These are phyloP conservation scores for Penicillium robsamsonii DNA, from an alignment of 495 filamentous ascomycete species.

Conservation along the genomic window DNA sequence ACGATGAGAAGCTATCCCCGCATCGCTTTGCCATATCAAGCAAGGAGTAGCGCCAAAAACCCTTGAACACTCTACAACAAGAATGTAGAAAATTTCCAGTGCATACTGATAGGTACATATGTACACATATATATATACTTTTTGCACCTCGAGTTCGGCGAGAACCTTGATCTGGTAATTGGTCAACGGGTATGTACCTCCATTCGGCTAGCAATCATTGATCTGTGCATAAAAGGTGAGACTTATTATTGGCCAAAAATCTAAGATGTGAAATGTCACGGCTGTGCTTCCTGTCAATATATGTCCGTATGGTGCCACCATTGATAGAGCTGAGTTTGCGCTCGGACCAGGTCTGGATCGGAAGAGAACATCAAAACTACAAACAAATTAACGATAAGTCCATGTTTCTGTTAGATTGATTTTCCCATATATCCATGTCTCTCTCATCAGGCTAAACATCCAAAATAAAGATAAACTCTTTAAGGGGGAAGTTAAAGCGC, in stretches of 20 bases:
- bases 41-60: neutral
- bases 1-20: constrained; percentile 6
- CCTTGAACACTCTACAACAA: too few relatives aligned
- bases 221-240: neutral
- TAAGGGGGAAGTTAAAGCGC: neutral
- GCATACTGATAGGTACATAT: too few relatives aligned
- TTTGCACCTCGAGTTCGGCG: too few relatives aligned
- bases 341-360: neutral
- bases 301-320: neutral
- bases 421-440: neutral
- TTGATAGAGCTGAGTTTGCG: neutral
- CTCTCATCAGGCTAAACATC: constrained; percentile 3
- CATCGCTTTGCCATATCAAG: neutral
- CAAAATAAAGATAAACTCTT: neutral
- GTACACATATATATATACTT: too few relatives aligned
- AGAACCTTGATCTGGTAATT: neutral
- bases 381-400: neutral
- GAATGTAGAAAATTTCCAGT: too few relatives aligned
- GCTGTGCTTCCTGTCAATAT: neutral
- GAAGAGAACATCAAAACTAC: neutral
- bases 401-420: neutral
- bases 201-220: constrained; percentile 1
- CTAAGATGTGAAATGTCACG: too few relatives aligned
- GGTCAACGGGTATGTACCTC: neutral
- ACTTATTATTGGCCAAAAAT: too few relatives aligned